Base-by-base conservation (phyloP, 352 stramenopile species). In the Elongisporangium anandrum region DNA sequence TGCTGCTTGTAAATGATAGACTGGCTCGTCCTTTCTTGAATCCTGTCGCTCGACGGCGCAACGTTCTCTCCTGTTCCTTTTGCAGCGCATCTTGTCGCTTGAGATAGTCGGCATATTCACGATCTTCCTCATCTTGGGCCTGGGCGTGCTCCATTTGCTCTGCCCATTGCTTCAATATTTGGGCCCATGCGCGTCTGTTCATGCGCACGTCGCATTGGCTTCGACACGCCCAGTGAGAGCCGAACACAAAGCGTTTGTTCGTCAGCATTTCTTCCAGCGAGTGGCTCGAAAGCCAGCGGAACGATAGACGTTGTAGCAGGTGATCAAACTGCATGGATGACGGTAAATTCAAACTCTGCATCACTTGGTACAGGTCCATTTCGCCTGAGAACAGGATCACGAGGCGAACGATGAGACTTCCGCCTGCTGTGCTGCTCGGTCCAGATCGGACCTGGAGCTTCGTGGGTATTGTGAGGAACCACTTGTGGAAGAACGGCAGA, bases 271-370 rank as follows among this genome's bases (percentile, higher is more conserved):
- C 80, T 48, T 88, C 72, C 22, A 88, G 61, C 23, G 79, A 79
- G 53, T 82, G 73, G 23, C 77, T 86, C 23, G 72, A 81, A 23
- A 82, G 52, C 60, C 64, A 70, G 1, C 66, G 70, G 24, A 81
- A 62, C 21, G 74, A 77, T 34, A 87, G 66, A 3, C 72, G 64
- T 58, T 81, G 73, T 13, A 88, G 52, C 2, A 86, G 61, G 39
- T 85, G 75, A 45, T 85, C 72, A 24, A 88, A 83, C 19, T 88
- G 75, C 71, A 88, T 83, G 0, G 75, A 85, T 17, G 73, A 75
- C 15, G 78, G 78, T 13, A 88, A 59, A 16, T 69, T 65, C 17
- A 81, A 60, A 20, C 57, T 70, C 52, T 81, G 72, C 68, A 88
- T 82, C n/a, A 88, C 66, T 16, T 79, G 66, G 56, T 83, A 88